Evolutionary conservation across 108 stramenopile species (phyloP).

Genomic region (Parietichytrium sp.): DNA sequence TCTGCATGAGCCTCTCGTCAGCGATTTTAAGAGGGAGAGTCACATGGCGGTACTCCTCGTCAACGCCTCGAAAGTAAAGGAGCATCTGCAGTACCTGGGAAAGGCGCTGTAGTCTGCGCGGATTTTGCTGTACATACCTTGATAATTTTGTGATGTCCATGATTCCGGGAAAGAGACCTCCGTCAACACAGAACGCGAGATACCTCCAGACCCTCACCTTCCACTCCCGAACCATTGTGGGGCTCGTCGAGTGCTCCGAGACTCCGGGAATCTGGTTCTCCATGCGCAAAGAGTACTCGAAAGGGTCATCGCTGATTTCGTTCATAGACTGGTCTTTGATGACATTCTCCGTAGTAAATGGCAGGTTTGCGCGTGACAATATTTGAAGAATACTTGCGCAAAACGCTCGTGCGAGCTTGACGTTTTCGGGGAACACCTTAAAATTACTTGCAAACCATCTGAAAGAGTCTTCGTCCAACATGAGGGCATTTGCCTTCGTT

Average conservation of each 20-base stretch:
- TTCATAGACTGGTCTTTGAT: neutral
- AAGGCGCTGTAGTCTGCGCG: neutral
- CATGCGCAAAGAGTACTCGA: neutral
- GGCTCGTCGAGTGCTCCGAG: neutral
- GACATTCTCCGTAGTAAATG: neutral
- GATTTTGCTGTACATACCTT: neutral
- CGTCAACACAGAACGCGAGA: constrained; percentile 28
- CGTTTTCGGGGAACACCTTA: neutral
- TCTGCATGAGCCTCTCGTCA: constrained; percentile 9
- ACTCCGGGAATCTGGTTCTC: constrained; percentile 1
- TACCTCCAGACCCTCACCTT: neutral
- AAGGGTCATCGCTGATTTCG: neutral
- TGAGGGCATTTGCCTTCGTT: constrained; percentile 36
- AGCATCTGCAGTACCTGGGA: constrained; percentile 21
- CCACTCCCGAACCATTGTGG: neutral
- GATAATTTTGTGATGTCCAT: neutral
- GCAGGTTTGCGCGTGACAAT: neutral
- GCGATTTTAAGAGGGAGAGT: neutral
- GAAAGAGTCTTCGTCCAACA: neutral
- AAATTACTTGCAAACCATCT: neutral
- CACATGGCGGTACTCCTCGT: neutral
- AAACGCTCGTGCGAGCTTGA: neutral
- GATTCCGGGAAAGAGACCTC: neutral
- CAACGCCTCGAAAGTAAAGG: neutral
- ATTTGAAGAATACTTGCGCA: neutral